These are phyloP conservation scores for Botrytis tulipae DNA, from an alignment of 2,329 filamentous ascomycete genomes.

Conservation along the genomic window DNA sequence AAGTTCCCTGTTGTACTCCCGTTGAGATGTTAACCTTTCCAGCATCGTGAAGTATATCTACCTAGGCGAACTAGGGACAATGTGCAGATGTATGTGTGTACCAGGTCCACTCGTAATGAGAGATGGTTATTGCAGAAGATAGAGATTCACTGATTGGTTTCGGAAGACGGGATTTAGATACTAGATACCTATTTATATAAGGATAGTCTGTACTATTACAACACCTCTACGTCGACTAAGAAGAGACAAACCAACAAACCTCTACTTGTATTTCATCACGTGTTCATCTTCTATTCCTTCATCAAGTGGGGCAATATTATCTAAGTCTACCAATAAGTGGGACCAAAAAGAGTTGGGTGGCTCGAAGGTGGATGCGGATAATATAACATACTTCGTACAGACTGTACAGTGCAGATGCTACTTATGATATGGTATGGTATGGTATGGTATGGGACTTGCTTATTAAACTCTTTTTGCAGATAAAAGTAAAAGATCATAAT, in stretches of 20 bases:
- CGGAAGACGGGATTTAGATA: background rate
- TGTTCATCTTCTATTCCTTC: no score
- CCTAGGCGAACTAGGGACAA: background rate
- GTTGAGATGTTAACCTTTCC: background rate
- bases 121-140: no score
- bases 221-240: no score
- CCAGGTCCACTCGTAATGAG: no score
- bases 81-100: no score
- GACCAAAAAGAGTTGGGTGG: background rate
- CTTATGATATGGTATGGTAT: no score
- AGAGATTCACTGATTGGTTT: background rate
- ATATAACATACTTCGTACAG: no score
- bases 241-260: no score
- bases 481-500: background rate
- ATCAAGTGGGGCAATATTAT: background rate
- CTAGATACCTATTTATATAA: background rate
- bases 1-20: background rate
- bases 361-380: background rate
- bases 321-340: background rate
- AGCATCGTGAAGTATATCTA: background rate
- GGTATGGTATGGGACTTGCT: background rate
- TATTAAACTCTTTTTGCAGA: background rate
- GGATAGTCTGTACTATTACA: no score
- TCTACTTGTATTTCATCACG: no score
- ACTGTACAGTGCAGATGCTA: no score